phyloP scores from a whole-genome alignment of 306 rosid genomes.

The Ormosia semicastrata region DNA sequence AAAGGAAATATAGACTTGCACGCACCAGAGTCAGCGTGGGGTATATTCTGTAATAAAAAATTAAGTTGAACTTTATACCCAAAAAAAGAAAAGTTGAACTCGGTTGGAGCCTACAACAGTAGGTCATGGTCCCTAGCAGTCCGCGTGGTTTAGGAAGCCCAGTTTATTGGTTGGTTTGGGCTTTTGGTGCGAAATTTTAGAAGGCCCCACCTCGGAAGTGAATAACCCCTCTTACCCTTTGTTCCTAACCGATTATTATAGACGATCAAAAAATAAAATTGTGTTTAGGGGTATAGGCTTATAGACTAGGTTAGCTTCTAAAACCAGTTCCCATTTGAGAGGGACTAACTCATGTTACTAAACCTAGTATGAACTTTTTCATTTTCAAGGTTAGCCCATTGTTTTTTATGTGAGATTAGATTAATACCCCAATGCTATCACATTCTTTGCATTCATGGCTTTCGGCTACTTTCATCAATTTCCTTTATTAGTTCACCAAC shows the following conservation, averaged over 20 bases:
- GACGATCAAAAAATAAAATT: neutral
- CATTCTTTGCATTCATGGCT: constrained; percentile 27
- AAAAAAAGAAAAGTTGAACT: neutral
- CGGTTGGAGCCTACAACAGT: constrained; percentile 34
- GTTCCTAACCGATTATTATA: neutral
- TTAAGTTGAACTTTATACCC: too few species aligned
- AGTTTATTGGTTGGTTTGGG: constrained; percentile 45
- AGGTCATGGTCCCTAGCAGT: constrained; percentile 26
- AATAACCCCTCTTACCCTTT: neutral
- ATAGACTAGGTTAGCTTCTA: constrained; percentile 37
- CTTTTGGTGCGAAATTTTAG: constrained; percentile 27
- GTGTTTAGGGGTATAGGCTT: neutral
- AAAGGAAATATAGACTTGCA: neutral
- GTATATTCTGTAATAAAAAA: too few species aligned
- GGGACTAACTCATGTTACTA: constrained; percentile 50
- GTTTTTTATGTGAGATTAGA: neutral
- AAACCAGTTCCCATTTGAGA: constrained; percentile 50
- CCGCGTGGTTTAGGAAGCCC: constrained; percentile 49
- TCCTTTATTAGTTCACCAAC: neutral
- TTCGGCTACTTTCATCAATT: constrained; percentile 46
- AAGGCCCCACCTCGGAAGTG: constrained; percentile 36
- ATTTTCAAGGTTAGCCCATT: neutral
- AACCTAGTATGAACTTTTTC: constrained; percentile 40
- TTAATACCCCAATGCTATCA: neutral
- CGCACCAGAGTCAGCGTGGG: neutral